These are phyloP conservation scores for Leccinum uliginosum DNA, from an alignment of 768 basidiomycete species.

Conservation along the genomic window DNA sequence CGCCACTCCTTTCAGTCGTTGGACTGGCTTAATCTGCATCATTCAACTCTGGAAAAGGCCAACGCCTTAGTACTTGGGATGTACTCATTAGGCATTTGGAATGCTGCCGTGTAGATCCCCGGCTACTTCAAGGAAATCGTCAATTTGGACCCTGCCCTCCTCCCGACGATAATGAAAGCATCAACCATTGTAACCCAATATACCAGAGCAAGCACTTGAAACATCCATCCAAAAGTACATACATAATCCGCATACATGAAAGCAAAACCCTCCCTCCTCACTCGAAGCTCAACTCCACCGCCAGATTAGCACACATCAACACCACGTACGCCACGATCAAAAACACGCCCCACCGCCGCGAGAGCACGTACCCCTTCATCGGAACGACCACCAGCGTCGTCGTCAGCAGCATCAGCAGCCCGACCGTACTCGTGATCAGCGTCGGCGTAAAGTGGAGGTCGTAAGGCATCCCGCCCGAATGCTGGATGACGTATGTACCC, in stretches of 20 bases:
- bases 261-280: neutral
- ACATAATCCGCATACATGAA: neutral
- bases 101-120: too few relatives aligned
- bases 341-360: slow-evolving; percentile 76
- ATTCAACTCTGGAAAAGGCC: too few relatives aligned
- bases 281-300: slow-evolving; percentile 57
- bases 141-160: too few relatives aligned
- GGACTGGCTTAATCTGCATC: too few relatives aligned
- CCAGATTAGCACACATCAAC: slow-evolving; percentile 75
- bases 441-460: slow-evolving; percentile 77
- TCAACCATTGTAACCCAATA: too few relatives aligned
- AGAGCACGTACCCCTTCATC: slow-evolving; percentile 74
- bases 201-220: neutral
- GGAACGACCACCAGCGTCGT: slow-evolving; percentile 83
- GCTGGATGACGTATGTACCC: slow-evolving; percentile 76
- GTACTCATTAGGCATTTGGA: too few relatives aligned
- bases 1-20: too few relatives aligned
- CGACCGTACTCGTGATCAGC: slow-evolving; percentile 76
- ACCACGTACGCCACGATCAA: slow-evolving; percentile 68
- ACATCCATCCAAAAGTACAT: neutral
- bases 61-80: too few relatives aligned
- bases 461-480: slow-evolving; percentile 54
- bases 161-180: too few relatives aligned
- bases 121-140: too few relatives aligned
- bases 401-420: slow-evolving; percentile 71